phyloP scores from a whole-genome alignment of 805 yeast genomes.

The Candida multigemmis region DNA sequence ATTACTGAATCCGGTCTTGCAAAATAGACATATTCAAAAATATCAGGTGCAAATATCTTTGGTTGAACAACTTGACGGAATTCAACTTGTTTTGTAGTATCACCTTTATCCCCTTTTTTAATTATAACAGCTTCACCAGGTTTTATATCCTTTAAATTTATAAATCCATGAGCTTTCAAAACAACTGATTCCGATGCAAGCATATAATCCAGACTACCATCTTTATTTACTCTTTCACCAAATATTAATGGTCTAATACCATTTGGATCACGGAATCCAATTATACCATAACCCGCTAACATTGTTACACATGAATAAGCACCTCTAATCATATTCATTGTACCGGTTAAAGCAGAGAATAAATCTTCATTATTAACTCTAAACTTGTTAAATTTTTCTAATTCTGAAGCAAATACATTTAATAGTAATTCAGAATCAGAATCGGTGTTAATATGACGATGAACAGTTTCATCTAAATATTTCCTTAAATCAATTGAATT shows the following conservation, averaged over 20 bases:
- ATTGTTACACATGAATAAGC: slow-evolving; percentile 96
- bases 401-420: slow-evolving; percentile 85
- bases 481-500: slow-evolving; percentile 70
- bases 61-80: slow-evolving; percentile 79
- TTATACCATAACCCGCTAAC: slow-evolving; percentile 91
- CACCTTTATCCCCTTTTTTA: slow-evolving; percentile 50
- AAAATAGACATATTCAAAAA: slow-evolving; percentile 95
- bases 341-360: slow-evolving; percentile 77
- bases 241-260: slow-evolving; percentile 88
- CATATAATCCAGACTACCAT: slow-evolving; percentile 79
- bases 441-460: slow-evolving; percentile 96
- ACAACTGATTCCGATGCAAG: slow-evolving; percentile 94
- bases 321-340: slow-evolving; percentile 76
- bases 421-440: slow-evolving; percentile 87
- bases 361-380: slow-evolving; percentile 89
- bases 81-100: slow-evolving; percentile 48
- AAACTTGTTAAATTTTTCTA: slow-evolving; percentile 84
- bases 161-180: slow-evolving; percentile 82
- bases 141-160: slow-evolving; percentile 66
- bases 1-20: slow-evolving; percentile 95
- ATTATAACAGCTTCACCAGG: slow-evolving; percentile 98
- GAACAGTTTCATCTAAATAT: slow-evolving; percentile 87
- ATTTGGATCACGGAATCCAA: slow-evolving; percentile 95
- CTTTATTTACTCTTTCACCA: slow-evolving; percentile 64
- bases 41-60: slow-evolving; percentile 81